Evolutionary conservation across 2,329 filamentous ascomycete genomes (phyloP), one percentile per base, ranked within the genome.

Genomic region (Laburnicola sp.): DNA sequence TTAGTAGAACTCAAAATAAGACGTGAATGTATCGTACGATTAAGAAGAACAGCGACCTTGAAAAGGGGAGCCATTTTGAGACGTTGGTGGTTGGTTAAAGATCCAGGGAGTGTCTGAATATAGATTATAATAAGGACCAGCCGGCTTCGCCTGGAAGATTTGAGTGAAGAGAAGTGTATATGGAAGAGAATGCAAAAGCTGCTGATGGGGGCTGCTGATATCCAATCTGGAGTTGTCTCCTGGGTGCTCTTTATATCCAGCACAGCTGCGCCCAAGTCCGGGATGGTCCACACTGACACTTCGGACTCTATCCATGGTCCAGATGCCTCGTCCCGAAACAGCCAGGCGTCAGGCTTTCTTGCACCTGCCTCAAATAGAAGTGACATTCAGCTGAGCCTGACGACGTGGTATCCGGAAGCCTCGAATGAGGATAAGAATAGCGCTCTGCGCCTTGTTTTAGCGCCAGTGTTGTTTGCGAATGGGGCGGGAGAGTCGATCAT

Each of bases 31-130:
- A 8, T 23, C 61, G 28, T 61, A 67, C 65, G 48, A 54, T 53
- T 62, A 21, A 68, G 44, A 26, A 68, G 44, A 54, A 63, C 54
- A 31, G 58, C 28, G 37, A 68, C 44, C 36, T 62, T 68, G 55
- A 66, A 52, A 37, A 69, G 55, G 32, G 64, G 63, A 30, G 64
- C 60, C 66, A 69, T 69, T 51, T 38, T 53, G 11, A 44, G 23
- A 48, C 2, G 27, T 26, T 31, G 11, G 32, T 25, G 23, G 21
- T 25, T 25, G 25, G 11, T 42, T 11, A n/a, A n/a, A n/a, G 28
- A 28, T 31, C 16, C 7, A 54, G 49, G 45, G 35, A 52, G 46
- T 26, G 44, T 27, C 48, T 25, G 42, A 50, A 46, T 35, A 37
- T 25, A 27, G 27, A 30, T 47, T 41, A 27, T 36, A 31, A 36